Conservation (phyloP, 495 filamentous ascomycete species). For the Aspergillus bertholletiae region DNA sequence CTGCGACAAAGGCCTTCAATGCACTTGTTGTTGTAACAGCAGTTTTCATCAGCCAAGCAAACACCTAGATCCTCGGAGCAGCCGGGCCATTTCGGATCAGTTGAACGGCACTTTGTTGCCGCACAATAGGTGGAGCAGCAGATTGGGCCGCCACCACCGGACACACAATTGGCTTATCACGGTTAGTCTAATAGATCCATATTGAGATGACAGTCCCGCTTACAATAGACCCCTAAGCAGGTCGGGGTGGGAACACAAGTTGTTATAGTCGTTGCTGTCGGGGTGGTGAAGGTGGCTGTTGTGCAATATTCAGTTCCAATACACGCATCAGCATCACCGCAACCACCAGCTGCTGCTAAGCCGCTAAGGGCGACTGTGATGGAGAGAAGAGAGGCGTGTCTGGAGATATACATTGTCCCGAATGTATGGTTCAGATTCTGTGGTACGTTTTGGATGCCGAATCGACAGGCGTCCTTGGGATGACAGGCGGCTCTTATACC, state of each 20-base stretch:
- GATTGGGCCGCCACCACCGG: slow-evolving; percentile 13
- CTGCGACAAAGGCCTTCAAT: slow-evolving; percentile 21
- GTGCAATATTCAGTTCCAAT: slow-evolving; percentile 28
- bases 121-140: slow-evolving; percentile 31
- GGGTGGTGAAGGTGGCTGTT: slow-evolving; percentile 26
- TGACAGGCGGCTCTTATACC: background rate
- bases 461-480: too few species aligned
- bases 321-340: slow-evolving; percentile 26
- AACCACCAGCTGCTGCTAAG: slow-evolving; percentile 2
- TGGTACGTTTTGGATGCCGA: too few species aligned
- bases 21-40: slow-evolving; percentile 27
- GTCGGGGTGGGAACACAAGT: slow-evolving; percentile 31
- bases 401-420: slow-evolving; percentile 17
- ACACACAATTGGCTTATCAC: slow-evolving; percentile 10
- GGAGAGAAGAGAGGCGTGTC: background rate
- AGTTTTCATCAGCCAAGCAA: slow-evolving; percentile 20
- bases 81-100: slow-evolving; percentile 22
- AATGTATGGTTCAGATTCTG: too few species aligned
- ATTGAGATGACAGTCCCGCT: background rate
- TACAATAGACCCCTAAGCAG: slow-evolving; percentile 31
- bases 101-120: slow-evolving; percentile 25
- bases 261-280: slow-evolving; percentile 26
- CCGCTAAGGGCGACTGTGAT: slow-evolving; percentile 9
- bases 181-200: background rate
- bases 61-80: slow-evolving; percentile 24